Base-by-base conservation (phyloP, 352 stramenopile species). In the Phytophthora cryptogea region DNA sequence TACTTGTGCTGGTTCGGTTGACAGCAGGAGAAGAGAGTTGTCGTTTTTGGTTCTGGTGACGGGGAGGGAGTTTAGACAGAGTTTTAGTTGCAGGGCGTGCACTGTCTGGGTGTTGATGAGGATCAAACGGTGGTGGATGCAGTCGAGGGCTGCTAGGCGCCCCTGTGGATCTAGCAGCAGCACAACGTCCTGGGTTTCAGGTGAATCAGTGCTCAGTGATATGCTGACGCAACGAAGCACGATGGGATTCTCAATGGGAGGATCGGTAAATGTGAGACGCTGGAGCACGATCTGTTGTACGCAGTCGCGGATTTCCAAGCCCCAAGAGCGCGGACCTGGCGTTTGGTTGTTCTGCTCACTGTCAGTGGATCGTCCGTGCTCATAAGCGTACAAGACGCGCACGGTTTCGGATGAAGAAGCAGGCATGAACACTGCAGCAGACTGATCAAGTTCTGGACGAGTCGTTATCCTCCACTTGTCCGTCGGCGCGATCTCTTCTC, bases 261-360 rank as follows among this genome's bases (percentile, higher is more conserved):
- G 17, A 11, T n/a, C 47, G 30, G 39, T 35, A 3, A 84, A 50
- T n/a, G 54, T 35, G 10, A 82, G 43, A 2, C 70, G 67, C 30
- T 68, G 67, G 0, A 72, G 51, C 23, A 71, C 55, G 26, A 40
- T 8, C 9, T 60, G 59, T 35, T 76, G 62, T 5, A 49, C 6
- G 20, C 71, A 82, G 39, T 82, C 70, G n/a, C 75, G 75, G 32
- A 84, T 33, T 32, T 78, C 72, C 13, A 84, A 32, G 28, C 68
- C 61, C 63, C 70, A 84, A 14, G 7, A 41, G 8, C 20, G 46
- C 16, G 8, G n/a, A 7, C 14, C 31, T n/a, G 20, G 5, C 14
- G 35, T 14, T 35, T 40, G n/a, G 44, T 8, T 43, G 1, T 16
- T 30, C 7, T 43, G 5, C 27, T 43, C 37, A 43, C 27, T 16